phyloP scores from a whole-genome alignment of 257 asterid genomes.

The Solanum pinnatisectum region DNA sequence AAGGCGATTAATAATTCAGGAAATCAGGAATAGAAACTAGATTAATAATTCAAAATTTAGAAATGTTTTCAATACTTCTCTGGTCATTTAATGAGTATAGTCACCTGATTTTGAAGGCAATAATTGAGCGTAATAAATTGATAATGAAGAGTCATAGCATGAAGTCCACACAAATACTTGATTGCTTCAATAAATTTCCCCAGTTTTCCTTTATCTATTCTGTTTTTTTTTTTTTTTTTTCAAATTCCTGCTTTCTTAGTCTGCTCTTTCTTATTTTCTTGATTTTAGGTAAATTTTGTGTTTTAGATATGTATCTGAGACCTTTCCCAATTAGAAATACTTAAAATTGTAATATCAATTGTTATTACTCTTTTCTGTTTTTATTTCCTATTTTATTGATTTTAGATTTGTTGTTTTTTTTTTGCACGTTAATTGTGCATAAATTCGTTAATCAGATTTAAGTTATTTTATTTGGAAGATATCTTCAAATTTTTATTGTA shows the following conservation, averaged over 20 bases:
- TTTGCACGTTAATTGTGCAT: background rate
- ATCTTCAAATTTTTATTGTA: background rate
- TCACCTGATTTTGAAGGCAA: background rate
- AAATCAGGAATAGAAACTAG: too few species aligned
- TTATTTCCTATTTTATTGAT: background rate
- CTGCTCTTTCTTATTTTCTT: background rate
- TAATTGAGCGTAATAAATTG: background rate
- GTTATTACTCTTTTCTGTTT: background rate
- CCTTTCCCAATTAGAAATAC: background rate
- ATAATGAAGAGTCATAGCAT: background rate
- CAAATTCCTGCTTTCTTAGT: background rate
- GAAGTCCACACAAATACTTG: background rate
- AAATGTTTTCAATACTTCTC: too few species aligned
- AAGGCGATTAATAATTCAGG: fast-evolving
- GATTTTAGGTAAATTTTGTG: background rate
- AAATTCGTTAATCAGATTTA: background rate
- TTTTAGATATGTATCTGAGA: background rate
- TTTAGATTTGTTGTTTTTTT: background rate
- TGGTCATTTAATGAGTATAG: background rate
- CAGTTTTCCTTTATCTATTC: background rate
- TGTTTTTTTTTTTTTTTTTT: too few species aligned
- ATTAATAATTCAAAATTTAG: too few species aligned
- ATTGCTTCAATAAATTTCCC: background rate
- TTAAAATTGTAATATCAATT: background rate
- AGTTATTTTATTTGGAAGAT: background rate